phyloP scores from a whole-genome alignment of 106 monocot genomes.

The Xerophyta viscosa region DNA sequence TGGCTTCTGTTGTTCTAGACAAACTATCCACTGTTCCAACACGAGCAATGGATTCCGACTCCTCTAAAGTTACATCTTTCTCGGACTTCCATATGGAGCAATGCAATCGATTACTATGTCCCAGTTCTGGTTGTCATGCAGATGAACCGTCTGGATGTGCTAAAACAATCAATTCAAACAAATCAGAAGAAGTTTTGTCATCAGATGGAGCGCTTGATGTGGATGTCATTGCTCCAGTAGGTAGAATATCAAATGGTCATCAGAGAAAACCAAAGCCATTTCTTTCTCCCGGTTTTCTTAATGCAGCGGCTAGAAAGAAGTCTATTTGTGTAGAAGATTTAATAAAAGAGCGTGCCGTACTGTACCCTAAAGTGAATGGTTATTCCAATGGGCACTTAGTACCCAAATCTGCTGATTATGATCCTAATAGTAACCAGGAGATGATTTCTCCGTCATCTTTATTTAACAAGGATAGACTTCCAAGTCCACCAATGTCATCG shows the following conservation, averaged over 20 bases:
- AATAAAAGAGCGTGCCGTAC: background rate
- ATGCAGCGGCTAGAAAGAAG: constrained; percentile 10
- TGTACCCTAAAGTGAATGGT: constrained; percentile 3
- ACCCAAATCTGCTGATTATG: background rate
- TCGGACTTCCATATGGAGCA: no score
- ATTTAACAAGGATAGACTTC: background rate
- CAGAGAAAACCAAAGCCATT: constrained; percentile 12
- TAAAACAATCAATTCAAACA: background rate
- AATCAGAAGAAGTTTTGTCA: background rate
- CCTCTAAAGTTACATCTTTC: no score
- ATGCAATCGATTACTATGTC: background rate
- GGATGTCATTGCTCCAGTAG: background rate
- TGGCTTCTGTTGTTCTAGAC: background rate
- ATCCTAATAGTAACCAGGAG: background rate
- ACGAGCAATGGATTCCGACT: no score
- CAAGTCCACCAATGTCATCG: background rate
- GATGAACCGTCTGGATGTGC: background rate
- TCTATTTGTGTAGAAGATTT: background rate
- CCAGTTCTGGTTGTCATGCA: constrained; percentile 2
- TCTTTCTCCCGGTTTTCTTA: constrained; percentile 26
- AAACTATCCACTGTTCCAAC: background rate
- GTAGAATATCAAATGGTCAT: background rate
- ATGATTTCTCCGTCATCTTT: background rate
- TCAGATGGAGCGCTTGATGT: background rate
- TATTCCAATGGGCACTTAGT: constrained; percentile 6